Evolutionary conservation across 495 filamentous ascomycete genomes (phyloP).

Genomic region (Tuber aestivum): DNA sequence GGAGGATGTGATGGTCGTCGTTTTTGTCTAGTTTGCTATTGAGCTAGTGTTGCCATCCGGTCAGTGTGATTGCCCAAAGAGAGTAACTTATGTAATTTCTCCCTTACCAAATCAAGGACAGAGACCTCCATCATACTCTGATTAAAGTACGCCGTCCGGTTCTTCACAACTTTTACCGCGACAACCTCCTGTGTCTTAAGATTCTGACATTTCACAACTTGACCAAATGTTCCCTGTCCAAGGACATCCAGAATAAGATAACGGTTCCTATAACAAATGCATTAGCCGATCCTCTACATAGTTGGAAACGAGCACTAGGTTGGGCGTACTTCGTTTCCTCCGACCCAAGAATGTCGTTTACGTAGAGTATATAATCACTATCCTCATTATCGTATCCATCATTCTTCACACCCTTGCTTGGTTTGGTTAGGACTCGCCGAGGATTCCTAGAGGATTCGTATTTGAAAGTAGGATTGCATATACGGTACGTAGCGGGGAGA

Average conservation of each 20-base stretch:
- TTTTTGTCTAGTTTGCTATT: slow-evolving; percentile 99
- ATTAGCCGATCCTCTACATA: slow-evolving; percentile 27
- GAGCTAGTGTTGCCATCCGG: slow-evolving; percentile 54
- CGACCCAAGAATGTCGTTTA: slow-evolving; percentile 96
- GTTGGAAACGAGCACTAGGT: slow-evolving; percentile 2
- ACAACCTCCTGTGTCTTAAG: slow-evolving; percentile 97
- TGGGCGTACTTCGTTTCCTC: slow-evolving; percentile 86
- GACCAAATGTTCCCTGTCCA: slow-evolving; percentile 98
- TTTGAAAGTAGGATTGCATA: slow-evolving; percentile 97
- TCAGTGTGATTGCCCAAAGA: slow-evolving; percentile 17
- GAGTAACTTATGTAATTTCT: background rate
- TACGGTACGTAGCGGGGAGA: slow-evolving; percentile 89
- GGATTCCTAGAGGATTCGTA: slow-evolving; percentile 99
- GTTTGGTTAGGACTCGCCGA: slow-evolving; percentile 93
- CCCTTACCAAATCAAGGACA: slow-evolving; percentile 81
- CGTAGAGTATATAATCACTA: slow-evolving; percentile 98
- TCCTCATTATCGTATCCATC: slow-evolving; percentile 99
- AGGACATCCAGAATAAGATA: slow-evolving; percentile 98
- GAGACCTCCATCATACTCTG: slow-evolving; percentile 99
- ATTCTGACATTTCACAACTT: slow-evolving; percentile 99
- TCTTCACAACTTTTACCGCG: slow-evolving; percentile 98
- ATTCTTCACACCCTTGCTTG: slow-evolving; percentile 97
- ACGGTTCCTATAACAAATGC: slow-evolving; percentile 62
- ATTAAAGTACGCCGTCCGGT: slow-evolving; percentile 98
- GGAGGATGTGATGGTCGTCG: slow-evolving; percentile 93